Conservation (phyloP, 2,329 filamentous ascomycete species). For the Bipolaris victoriae region DNA sequence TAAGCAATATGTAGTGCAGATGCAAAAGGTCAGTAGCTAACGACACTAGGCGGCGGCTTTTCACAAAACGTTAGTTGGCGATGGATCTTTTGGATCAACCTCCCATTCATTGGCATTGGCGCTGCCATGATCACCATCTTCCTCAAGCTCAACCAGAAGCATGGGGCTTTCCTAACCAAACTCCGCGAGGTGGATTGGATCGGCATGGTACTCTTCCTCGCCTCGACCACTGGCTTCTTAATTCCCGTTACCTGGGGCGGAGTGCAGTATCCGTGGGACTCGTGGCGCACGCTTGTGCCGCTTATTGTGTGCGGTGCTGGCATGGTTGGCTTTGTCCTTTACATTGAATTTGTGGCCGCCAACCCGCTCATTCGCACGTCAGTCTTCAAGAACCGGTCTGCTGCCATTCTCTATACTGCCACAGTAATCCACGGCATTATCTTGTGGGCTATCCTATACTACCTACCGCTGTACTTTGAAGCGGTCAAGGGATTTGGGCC, state of each 20-base stretch:
- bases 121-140: conserved; percentile 58
- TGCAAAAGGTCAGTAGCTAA: neutral
- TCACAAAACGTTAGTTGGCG: conserved; percentile 61
- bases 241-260: conserved; percentile 70
- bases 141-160: conserved; percentile 58
- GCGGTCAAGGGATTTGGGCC: conserved; percentile 50
- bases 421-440: conserved; percentile 65
- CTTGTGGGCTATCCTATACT: conserved; percentile 51
- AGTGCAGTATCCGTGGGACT: conserved; percentile 68
- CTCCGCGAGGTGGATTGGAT: conserved; percentile 66
- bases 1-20: conserved; percentile 9
- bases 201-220: conserved; percentile 67
- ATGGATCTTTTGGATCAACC: conserved; percentile 71
- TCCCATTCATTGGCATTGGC: conserved; percentile 62
- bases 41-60: conserved; percentile 56
- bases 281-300: conserved; percentile 67
- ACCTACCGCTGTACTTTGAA: conserved; percentile 52
- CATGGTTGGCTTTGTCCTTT: conserved; percentile 60
- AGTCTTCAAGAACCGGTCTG: conserved; percentile 58
- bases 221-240: conserved; percentile 63
- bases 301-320: conserved; percentile 62
- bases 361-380: conserved; percentile 58
- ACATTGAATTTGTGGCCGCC: conserved; percentile 58
- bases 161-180: conserved; percentile 57
- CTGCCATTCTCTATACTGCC: conserved; percentile 58